Evolutionary conservation across 164 flowering plant genomes (phyloP).

Genomic region (Annona cherimola): DNA sequence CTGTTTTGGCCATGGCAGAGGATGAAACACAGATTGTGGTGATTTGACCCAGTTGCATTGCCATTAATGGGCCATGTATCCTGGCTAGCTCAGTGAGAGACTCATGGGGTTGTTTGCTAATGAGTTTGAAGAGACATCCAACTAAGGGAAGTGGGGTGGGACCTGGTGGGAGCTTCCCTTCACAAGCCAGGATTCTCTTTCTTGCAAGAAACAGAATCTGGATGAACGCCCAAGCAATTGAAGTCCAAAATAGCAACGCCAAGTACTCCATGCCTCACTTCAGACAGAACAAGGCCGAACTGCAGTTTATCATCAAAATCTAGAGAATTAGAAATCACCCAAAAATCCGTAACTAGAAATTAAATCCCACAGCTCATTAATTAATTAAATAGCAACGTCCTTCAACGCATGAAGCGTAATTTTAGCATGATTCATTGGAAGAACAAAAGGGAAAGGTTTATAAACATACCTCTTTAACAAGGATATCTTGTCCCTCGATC

Average conservation of each 20-base stretch:
- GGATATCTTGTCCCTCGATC: no score
- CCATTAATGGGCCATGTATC: conserved; percentile 23
- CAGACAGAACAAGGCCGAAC: no score
- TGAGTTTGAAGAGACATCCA: conserved; percentile 11
- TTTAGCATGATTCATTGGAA: no score
- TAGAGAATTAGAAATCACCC: no score
- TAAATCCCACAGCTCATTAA: no score
- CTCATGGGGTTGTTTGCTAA: conserved; percentile 13
- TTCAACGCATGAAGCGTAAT: no score
- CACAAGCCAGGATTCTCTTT: neutral
- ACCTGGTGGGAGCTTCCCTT: conserved; percentile 4
- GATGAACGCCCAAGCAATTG: neutral
- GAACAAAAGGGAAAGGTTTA: no score
- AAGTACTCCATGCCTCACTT: neutral
- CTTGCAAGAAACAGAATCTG: neutral
- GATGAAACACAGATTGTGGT: conserved; percentile 18
- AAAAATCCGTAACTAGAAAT: no score
- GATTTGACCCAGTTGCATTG: conserved; percentile 12
- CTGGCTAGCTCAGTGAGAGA: conserved; percentile 17
- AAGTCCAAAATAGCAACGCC: neutral
- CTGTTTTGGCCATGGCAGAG: conserved; percentile 15
- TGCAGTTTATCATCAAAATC: no score
- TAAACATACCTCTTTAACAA: no score
- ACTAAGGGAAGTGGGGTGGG: neutral
- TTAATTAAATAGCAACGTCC: no score